Evolutionary conservation across 345 rosid species (phyloP).

Genomic region (Sonneratia alba): DNA sequence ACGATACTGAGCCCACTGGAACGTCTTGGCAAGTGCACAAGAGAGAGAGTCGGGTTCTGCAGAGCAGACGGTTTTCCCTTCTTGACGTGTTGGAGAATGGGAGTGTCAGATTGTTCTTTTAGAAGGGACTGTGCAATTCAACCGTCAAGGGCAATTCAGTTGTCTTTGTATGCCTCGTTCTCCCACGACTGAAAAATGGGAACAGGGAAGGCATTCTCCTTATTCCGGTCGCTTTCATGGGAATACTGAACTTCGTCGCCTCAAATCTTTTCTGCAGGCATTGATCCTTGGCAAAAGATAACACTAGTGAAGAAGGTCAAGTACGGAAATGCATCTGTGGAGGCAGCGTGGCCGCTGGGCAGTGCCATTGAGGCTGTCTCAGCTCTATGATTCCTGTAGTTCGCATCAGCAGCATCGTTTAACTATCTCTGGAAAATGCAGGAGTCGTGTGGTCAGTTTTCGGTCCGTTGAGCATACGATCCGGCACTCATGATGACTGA

Average conservation of each 20-base stretch:
- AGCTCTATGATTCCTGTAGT: slow-evolving; percentile 12
- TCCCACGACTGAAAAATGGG: neutral
- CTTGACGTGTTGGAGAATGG: neutral
- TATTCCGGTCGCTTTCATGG: neutral
- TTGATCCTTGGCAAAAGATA: slow-evolving; percentile 67
- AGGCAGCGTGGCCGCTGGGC: slow-evolving; percentile 98
- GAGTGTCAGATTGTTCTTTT: neutral
- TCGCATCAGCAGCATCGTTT: slow-evolving; percentile 13
- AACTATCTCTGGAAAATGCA: slow-evolving; percentile 1
- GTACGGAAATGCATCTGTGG: slow-evolving; percentile 57
- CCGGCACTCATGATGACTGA: neutral
- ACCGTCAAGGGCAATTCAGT: neutral
- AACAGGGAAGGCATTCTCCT: neutral
- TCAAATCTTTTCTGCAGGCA: slow-evolving; percentile 27
- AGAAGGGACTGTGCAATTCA: neutral
- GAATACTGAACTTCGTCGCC: neutral
- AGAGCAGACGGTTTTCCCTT: neutral
- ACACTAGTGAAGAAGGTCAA: slow-evolving; percentile 75
- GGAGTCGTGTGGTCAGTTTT: neutral
- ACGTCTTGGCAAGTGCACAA: neutral
- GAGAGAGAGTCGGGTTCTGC: neutral
- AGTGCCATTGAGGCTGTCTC: slow-evolving; percentile 95
- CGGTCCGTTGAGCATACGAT: neutral
- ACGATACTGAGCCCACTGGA: neutral
- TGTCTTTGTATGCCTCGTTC: neutral